Base-by-base conservation (phyloP, 2,329 filamentous ascomycete species). In the Knufia fluminis region DNA sequence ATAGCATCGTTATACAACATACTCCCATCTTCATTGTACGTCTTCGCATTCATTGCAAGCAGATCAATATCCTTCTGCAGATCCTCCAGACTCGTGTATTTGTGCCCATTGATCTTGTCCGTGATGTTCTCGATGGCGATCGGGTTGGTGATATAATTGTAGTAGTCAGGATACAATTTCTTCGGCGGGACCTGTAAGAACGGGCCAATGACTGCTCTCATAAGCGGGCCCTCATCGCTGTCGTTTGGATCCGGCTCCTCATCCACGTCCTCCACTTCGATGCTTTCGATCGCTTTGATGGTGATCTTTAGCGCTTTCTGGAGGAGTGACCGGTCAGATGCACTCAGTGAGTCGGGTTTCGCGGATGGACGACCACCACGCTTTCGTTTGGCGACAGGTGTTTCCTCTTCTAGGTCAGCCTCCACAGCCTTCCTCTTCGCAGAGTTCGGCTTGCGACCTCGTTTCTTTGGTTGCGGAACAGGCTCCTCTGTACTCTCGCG, bases 61-160 rank as follows among this genome's bases (percentile, higher is more conserved):
- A 91, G 71, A 45, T 82, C 79, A 54, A 98, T 82, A 62, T 98
- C 94, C 57, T 79, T 80, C 49, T 81, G 78, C 75, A 98, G 80
- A 59, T 90, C 86, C 62, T 79, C 81, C 53, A 96, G 69, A 61
- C 78, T 85, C 59, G 79, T 80, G 67, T 98, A 98, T 63, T 96
- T 87, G 62, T 94, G 87, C 68, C 87, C 91, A 73, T 95, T 96
- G 71, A 98, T 95, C 74, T 88, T 91, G 64, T 85, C 86, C 64
- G 87, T 82, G 62, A 98, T 95, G 65, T 89, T 83, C 59, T 95
- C 92, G 85, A 97, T 95, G 63, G 86, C 91, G 62, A 98, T 96
- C 0, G 92, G 92, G 48, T 83, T 84, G 63, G 84, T 80, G 65
- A 98, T 98, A 66, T 96, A 81, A 64, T 91, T 72, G 66, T 96